Evolutionary conservation across 2,329 filamentous ascomycete genomes (phyloP).

Genomic region (Neofusicoccum umdonicola): DNA sequence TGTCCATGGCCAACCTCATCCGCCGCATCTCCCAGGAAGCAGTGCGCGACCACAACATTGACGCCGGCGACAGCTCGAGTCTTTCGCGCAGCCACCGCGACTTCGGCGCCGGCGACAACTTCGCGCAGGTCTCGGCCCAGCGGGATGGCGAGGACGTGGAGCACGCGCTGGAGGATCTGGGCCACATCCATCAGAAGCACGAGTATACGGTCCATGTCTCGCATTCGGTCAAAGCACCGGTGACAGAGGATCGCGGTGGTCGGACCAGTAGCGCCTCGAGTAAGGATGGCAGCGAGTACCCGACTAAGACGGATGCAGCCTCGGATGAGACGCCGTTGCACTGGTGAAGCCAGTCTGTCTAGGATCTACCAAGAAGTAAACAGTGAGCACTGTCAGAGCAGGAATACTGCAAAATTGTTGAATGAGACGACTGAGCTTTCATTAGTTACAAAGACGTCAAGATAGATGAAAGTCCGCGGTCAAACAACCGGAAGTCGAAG

Average conservation of each 20-base stretch:
- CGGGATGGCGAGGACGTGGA: neutral
- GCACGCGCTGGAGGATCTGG: neutral
- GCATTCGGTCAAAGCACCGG: neutral
- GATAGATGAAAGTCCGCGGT: too few species aligned
- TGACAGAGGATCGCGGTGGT: neutral
- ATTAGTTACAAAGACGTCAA: too few species aligned
- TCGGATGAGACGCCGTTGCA: neutral
- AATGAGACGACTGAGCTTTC: too few species aligned
- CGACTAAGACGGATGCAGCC: neutral
- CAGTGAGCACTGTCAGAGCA: too few species aligned
- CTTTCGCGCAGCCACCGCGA: neutral
- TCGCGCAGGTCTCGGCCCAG: neutral
- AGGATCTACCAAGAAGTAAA: too few species aligned
- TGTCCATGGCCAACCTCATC: slow-evolving; percentile 45
- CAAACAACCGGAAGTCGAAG: too few species aligned
- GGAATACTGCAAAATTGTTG: too few species aligned
- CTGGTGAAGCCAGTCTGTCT: neutral
- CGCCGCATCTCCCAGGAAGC: slow-evolving; percentile 20
- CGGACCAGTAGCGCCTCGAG: neutral
- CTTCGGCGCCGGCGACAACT: neutral
- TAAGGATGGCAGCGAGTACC: neutral
- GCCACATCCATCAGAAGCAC: neutral
- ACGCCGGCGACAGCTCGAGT: neutral
- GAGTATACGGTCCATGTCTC: neutral
- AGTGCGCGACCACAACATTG: neutral